Conservation (phyloP, 208 protist genomes). For the Zelonia costaricensis region DNA sequence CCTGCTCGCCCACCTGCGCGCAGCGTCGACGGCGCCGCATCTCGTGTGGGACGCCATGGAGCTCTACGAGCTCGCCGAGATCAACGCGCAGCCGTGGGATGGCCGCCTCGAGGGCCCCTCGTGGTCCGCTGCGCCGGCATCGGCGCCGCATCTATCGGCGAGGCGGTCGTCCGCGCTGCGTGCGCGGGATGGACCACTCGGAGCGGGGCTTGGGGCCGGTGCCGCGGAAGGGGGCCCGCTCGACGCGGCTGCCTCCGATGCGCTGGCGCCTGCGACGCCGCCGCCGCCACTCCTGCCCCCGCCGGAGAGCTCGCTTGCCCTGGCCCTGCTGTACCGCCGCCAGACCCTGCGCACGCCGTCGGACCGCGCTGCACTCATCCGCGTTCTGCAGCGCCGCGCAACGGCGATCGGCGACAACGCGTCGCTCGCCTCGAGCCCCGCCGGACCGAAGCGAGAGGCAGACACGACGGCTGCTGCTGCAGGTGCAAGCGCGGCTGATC, state of each 20-base stretch:
- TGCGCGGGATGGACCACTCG: no score
- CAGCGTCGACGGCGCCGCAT: constrained; percentile 10
- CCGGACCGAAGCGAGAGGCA: constrained; percentile 3
- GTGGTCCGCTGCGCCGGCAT: neutral
- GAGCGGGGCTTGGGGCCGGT: no score
- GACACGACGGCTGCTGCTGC: neutral
- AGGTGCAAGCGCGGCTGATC: no score
- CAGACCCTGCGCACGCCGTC: constrained; percentile 17
- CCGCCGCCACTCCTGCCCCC: constrained; percentile 3
- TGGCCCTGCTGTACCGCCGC: constrained; percentile 16
- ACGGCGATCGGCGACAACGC: constrained; percentile 10
- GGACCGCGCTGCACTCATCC: constrained; percentile 10
- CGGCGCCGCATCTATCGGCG: no score
- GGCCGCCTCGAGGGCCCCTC: neutral
- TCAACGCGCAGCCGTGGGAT: constrained; percentile 5
- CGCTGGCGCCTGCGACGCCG: no score
- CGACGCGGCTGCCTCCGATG: no score
- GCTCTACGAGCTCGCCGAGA: constrained; percentile 22
- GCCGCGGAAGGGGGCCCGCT: no score
- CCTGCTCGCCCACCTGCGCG: constrained; percentile 16
- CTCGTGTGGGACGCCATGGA: constrained; percentile 20
- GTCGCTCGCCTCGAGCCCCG: neutral
- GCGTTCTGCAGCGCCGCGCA: constrained; percentile 11
- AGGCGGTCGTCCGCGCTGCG: no score
- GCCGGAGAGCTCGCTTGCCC: constrained; percentile 10